Conservation (phyloP, 495 filamentous ascomycete genomes). For the Lasiosphaeriaceae sp. region DNA sequence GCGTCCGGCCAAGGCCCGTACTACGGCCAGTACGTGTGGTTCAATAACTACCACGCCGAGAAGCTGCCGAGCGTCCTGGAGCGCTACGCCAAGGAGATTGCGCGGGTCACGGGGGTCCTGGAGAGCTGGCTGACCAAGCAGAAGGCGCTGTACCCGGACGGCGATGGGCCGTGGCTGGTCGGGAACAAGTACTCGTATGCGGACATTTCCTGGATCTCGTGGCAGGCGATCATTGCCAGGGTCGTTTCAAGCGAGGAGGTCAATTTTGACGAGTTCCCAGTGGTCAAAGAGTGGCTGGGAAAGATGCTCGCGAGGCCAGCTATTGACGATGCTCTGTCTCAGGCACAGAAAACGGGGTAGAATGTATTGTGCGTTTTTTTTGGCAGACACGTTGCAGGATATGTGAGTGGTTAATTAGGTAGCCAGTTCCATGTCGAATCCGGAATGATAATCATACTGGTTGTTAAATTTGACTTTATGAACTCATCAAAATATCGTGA, state of each 20-base stretch:
- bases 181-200: constrained; percentile 55
- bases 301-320: constrained; percentile 23
- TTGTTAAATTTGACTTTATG: too few species aligned
- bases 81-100: constrained; percentile 58
- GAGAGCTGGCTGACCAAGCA: constrained; percentile 47
- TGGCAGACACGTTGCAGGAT: too few species aligned
- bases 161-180: constrained; percentile 48
- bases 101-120: constrained; percentile 57
- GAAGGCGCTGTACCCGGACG: constrained; percentile 18
- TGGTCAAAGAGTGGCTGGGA: constrained; percentile 35
- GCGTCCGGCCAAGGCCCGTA: constrained; percentile 67
- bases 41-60: constrained; percentile 52
- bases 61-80: constrained; percentile 54
- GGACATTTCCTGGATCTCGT: constrained; percentile 57
- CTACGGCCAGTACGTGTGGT: constrained; percentile 53
- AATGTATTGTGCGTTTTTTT: too few species aligned
- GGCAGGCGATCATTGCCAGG: constrained; percentile 35
- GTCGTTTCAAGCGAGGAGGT: constrained; percentile 14
- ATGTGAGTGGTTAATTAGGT: too few species aligned
- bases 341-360: too few species aligned
- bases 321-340: too few species aligned
- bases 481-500: too few species aligned
- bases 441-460: too few species aligned
- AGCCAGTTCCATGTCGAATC: too few species aligned
- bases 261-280: constrained; percentile 24